These are phyloP conservation scores for Nakazawaea wyomingensis DNA, from an alignment of 805 yeast species.

Conservation along the genomic window DNA sequence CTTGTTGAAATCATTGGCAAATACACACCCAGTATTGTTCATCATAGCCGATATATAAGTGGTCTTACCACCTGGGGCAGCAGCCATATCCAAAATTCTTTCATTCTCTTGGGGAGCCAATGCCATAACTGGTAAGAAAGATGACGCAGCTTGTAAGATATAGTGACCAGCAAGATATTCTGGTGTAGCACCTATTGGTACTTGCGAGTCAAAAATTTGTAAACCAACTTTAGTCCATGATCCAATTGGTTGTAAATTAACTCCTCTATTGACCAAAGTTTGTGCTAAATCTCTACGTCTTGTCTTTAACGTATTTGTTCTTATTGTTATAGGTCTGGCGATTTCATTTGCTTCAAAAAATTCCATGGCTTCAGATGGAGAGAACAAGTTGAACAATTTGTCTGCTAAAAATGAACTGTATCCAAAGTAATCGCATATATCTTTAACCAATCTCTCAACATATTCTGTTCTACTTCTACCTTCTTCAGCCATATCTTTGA, in stretches of 20 bases:
- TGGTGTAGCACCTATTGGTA: constrained; percentile 99
- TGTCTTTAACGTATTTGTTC: constrained; percentile 94
- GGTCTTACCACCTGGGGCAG: constrained; percentile 99
- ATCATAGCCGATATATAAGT: constrained; percentile 91
- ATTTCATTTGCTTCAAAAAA: constrained; percentile 98
- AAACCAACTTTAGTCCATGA: constrained; percentile 98
- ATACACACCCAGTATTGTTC: constrained; percentile 97
- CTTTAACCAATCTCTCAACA: constrained; percentile 69
- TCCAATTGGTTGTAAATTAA: constrained; percentile 94
- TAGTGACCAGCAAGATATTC: constrained; percentile 98
- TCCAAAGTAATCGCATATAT: constrained; percentile 91
- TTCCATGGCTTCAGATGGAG: constrained; percentile 96
- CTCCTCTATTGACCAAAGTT: constrained; percentile 92
- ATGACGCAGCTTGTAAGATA: constrained; percentile 96
- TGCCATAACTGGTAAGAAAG: constrained; percentile 97
- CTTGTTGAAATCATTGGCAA: constrained; percentile 96
- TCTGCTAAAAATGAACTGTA: constrained; percentile 90
- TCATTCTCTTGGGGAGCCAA: constrained; percentile 96
- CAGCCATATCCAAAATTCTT: constrained; percentile 96
- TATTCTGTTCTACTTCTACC: constrained; percentile 86
- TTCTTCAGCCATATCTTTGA: constrained; percentile 74
- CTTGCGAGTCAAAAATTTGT: constrained; percentile 96
- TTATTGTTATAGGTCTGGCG: constrained; percentile 91
- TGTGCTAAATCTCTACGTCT: constrained; percentile 96
- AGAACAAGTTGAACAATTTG: constrained; percentile 83